phyloP scores from a whole-genome alignment of 1,284 basidiomycete genomes.

The Cryptococcus wingfieldii region DNA sequence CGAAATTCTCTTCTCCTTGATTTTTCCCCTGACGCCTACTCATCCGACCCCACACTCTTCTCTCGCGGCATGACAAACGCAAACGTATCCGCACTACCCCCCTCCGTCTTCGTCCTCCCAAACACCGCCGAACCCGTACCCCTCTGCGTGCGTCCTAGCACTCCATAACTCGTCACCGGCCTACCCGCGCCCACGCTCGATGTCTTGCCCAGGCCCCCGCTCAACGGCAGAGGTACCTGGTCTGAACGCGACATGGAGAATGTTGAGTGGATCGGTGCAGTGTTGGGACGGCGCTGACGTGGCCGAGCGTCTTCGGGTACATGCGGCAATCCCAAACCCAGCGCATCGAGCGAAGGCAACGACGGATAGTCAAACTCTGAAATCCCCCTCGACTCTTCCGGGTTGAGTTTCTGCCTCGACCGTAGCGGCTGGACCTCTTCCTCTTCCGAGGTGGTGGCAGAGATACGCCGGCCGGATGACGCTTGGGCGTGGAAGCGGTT shows the following conservation, averaged over 20 bases:
- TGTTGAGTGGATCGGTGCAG: conserved; percentile 26
- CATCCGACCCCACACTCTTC: background rate
- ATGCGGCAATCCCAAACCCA: conserved; percentile 35
- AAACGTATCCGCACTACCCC: background rate
- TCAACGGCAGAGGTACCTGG: background rate
- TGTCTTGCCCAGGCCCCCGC: background rate
- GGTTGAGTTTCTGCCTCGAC: conserved; percentile 15
- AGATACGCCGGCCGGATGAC: conserved; percentile 28
- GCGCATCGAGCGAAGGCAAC: conserved; percentile 31
- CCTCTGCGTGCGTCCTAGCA: background rate
- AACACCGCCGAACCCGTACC: background rate
- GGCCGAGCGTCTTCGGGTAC: conserved; percentile 25
- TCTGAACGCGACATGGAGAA: conserved; percentile 9
- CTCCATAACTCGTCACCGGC: background rate
- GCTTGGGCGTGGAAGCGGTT: conserved; percentile 10
- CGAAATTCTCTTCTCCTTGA: background rate
- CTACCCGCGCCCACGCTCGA: background rate
- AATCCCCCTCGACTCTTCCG: background rate
- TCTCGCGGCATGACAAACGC: background rate
- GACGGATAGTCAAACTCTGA: conserved; percentile 6
- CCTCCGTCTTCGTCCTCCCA: background rate
- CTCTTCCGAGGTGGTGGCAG: conserved; percentile 38
- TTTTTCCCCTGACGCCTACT: background rate
- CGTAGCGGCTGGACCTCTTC: conserved; percentile 33
- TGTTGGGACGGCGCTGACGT: conserved; percentile 17